Conservation (phyloP, 352 stramenopile genomes). For the Pythium volutum region DNA sequence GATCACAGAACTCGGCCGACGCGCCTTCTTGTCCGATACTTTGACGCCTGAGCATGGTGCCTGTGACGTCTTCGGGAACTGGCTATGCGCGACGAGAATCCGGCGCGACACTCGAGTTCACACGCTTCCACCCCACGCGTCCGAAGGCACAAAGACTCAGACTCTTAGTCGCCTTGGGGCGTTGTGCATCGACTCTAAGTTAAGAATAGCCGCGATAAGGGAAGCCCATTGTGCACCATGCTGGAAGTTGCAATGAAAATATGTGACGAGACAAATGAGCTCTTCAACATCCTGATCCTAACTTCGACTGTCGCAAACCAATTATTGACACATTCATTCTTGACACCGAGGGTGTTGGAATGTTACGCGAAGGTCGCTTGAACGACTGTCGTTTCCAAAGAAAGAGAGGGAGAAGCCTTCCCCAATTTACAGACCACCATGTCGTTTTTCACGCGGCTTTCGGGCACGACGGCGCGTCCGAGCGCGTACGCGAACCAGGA, state of each 20-base stretch:
- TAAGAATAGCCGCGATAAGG: constrained; percentile 3
- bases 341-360: not conserved
- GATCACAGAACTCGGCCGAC: constrained; percentile 58
- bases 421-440: too few species aligned
- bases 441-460: constrained; percentile 69
- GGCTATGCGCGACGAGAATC: not conserved
- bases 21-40: constrained; percentile 55
- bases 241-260: too few species aligned
- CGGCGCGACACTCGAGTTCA: constrained; percentile 1
- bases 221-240: too few species aligned
- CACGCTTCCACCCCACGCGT: not conserved
- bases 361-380: constrained; percentile 21
- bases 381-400: not conserved
- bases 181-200: not conserved
- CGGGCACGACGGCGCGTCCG: constrained; percentile 22
- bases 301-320: not conserved
- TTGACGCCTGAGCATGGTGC: constrained; percentile 28
- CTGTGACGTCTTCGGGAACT: too few species aligned
- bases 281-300: constrained; percentile 9
- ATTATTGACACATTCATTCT: not conserved
- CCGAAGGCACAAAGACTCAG: not conserved
- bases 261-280: not conserved
- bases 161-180: not conserved
- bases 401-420: too few species aligned
- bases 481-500: constrained; percentile 44